phyloP scores from a whole-genome alignment of 2,329 filamentous ascomycete species.

The Pseudogymnoascus sp. region DNA sequence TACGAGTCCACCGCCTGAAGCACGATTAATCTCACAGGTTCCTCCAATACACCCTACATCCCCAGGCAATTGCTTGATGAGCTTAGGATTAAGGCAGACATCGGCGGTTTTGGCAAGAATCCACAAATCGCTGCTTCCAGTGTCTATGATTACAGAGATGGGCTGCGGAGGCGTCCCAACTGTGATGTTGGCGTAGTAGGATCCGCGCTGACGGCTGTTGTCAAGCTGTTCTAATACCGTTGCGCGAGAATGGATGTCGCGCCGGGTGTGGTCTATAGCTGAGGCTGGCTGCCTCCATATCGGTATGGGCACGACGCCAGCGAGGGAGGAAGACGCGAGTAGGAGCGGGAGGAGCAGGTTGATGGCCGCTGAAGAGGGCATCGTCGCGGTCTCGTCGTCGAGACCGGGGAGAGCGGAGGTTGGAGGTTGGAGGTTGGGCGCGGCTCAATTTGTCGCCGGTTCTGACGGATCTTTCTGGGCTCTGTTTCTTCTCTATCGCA shows the following conservation, averaged over 20 bases:
- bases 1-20: constrained; percentile 13
- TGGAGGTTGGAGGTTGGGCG: not conserved
- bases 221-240: not conserved
- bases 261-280: not conserved
- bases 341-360: not conserved
- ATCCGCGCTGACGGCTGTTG: constrained; percentile 45
- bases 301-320: not conserved
- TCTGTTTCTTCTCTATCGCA: not conserved
- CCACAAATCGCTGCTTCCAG: constrained; percentile 53
- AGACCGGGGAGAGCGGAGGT: not conserved
- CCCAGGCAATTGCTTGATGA: constrained; percentile 29
- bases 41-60: constrained; percentile 28
- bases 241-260: not conserved
- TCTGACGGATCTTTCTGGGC: not conserved
- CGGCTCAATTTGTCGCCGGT: not conserved
- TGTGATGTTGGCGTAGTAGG: constrained; percentile 45
- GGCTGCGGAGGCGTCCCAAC: constrained; percentile 48
- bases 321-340: not conserved
- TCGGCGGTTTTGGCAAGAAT: constrained; percentile 22
- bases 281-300: not conserved
- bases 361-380: not conserved
- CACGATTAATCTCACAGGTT: constrained; percentile 30
- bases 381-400: not conserved
- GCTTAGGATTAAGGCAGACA: not conserved
- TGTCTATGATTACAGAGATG: constrained; percentile 46